phyloP scores from a whole-genome alignment of 2,329 filamentous ascomycete genomes.

The Aspergillus awamori region DNA sequence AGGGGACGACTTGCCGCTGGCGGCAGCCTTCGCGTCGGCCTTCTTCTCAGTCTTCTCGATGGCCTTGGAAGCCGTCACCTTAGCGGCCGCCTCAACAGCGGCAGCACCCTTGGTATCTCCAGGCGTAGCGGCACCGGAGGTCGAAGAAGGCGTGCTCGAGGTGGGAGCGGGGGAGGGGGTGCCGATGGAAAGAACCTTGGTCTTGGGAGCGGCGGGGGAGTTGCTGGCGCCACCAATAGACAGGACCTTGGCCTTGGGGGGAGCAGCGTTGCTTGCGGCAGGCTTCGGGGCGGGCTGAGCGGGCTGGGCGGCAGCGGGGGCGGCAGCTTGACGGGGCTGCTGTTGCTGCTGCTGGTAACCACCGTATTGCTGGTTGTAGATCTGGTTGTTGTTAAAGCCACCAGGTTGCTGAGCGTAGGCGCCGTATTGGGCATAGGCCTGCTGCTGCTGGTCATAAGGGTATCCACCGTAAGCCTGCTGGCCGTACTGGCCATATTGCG shows the following conservation, averaged over 20 bases:
- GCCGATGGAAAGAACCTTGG: constrained; percentile 80
- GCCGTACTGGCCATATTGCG: constrained; percentile 55
- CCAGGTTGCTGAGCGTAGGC: constrained; percentile 46
- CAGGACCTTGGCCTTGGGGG: constrained; percentile 62
- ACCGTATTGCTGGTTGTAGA: constrained; percentile 40
- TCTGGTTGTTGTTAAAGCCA: constrained; percentile 49
- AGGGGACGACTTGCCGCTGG: constrained; percentile 75
- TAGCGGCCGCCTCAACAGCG: constrained; percentile 70
- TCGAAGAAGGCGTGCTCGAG: constrained; percentile 39
- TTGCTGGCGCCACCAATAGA: constrained; percentile 60
- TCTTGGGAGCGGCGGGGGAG: constrained; percentile 54
- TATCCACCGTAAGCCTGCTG: constrained; percentile 54
- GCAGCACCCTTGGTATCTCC: constrained; percentile 48
- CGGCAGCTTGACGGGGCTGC: constrained; percentile 49
- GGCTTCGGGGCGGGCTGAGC: constrained; percentile 54
- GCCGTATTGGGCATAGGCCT: constrained; percentile 47
- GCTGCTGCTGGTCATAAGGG: constrained; percentile 50
- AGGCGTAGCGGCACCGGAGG: constrained; percentile 56
- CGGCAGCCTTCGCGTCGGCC: constrained; percentile 50
- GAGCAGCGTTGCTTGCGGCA: constrained; percentile 43
- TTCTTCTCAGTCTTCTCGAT: constrained; percentile 86
- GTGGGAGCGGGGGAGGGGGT: constrained; percentile 42
- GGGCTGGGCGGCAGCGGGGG: constrained; percentile 47
- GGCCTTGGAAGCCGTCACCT: constrained; percentile 83
- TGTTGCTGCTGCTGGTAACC: constrained; percentile 51